phyloP scores from a whole-genome alignment of 257 asterid genomes.

The Phtheirospermum japonicum region DNA sequence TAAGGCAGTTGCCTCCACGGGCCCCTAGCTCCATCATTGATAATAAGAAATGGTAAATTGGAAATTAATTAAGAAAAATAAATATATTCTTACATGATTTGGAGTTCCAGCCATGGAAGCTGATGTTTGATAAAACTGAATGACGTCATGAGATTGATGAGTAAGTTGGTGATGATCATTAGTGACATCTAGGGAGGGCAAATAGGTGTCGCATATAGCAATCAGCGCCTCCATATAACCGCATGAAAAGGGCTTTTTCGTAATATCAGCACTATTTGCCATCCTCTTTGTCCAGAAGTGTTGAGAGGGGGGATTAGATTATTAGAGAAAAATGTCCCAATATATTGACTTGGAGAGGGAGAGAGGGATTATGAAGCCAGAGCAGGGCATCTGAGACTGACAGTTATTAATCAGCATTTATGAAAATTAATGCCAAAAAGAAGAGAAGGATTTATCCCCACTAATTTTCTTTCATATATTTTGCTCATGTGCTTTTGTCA shows the following conservation, averaged over 20 bases:
- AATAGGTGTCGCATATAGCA: conserved; percentile 49
- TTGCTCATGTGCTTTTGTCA: no score
- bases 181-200: conserved; percentile 43
- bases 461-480: no score
- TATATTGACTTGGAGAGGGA: background rate
- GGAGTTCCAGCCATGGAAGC: conserved; percentile 64
- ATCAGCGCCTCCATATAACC: conserved; percentile 52
- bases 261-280: background rate
- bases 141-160: conserved; percentile 17
- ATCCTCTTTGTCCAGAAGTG: background rate
- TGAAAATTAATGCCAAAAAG: no score
- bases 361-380: no score
- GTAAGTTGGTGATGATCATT: background rate
- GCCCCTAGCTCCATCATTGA: no score
- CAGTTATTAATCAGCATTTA: no score
- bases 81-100: conserved; percentile 41
- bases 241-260: conserved; percentile 22
- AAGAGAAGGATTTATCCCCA: no score
- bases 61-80: no score
- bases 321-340: background rate
- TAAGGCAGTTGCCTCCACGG: no score
- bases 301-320: background rate
- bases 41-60: no score
- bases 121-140: conserved; percentile 44
- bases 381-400: no score